phyloP scores from a whole-genome alignment of 371 early-diverging fungal genomes.

The Vavraia culicis region DNA sequence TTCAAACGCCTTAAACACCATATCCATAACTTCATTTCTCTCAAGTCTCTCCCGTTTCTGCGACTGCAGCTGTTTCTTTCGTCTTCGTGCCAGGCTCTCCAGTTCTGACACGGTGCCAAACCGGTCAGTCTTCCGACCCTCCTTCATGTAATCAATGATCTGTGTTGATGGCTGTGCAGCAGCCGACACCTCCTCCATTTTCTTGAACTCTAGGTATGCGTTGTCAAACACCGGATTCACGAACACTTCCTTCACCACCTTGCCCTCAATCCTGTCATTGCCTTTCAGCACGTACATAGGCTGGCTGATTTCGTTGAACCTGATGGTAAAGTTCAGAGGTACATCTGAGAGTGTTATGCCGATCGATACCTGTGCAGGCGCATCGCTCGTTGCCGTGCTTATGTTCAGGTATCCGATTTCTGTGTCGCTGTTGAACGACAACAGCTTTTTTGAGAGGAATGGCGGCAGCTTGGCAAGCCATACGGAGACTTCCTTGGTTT shows the following conservation, averaged over 20 bases:
- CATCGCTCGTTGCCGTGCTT: neutral
- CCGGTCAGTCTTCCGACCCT: conserved; percentile 35
- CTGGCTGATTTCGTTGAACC: too few species aligned
- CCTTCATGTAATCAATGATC: conserved; percentile 37
- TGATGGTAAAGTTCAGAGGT: too few species aligned
- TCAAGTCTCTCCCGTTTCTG: conserved; percentile 44
- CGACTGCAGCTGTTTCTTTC: conserved; percentile 40
- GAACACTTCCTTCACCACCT: conserved; percentile 30
- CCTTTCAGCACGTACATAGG: too few species aligned
- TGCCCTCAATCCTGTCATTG: conserved; percentile 40
- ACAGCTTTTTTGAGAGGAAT: conserved; percentile 30
- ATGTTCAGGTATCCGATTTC: conserved; percentile 22
- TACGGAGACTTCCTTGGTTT: conserved; percentile 21
- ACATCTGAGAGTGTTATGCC: too few species aligned
- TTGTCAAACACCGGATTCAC: conserved; percentile 37
- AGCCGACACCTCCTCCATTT: conserved; percentile 10
- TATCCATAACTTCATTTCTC: conserved; percentile 40
- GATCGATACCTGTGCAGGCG: too few species aligned
- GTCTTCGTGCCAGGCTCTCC: conserved; percentile 39
- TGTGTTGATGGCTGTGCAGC: neutral
- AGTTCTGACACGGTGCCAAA: conserved; percentile 37
- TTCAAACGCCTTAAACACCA: conserved; percentile 45
- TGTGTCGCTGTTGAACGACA: neutral
- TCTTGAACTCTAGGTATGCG: conserved; percentile 41
- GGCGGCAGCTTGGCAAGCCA: conserved; percentile 36